Base-by-base conservation (phyloP, 139 green algal species). In the Picochlorum costavermella region DNA sequence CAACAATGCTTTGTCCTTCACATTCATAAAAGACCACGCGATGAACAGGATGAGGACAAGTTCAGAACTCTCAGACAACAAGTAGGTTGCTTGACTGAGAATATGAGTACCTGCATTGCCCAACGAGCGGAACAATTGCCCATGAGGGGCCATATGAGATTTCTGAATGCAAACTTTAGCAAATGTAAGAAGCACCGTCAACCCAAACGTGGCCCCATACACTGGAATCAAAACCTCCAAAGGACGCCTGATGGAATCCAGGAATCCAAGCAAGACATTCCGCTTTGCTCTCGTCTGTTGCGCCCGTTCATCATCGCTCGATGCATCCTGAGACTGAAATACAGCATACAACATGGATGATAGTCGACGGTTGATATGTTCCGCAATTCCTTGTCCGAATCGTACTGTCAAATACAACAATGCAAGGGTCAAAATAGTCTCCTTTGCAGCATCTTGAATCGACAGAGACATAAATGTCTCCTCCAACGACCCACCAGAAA, bases 1-100 rank as follows among this genome's bases (percentile, higher is more conserved):
- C 40, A 71, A 64, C 53, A 55, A 64, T 3, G 51, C 51, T 40
- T 37, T 14, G 11, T 64, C 20, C 50, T 71, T 71, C 23, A 48
- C 26, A 31, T 50, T 56, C 17, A 71, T 37, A 23, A 64, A 16
- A 44, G 63, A 71, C 64, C 64, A 71, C 14, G 51, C 51, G 1
- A 61, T 1, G 49, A 61, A 76, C 6, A 71, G 16, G 46, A 76
- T 76, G 23, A 56, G n/a, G 28, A 71, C 30, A n/a, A 76, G 37
- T 33, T 76, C 69, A 3, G 36, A 62, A 2, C 49, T 51, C 50
- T 75, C 61, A 44, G 63, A 29, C 48, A 63, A 26, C 17, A 37
- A 30, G 20, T 57, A 17, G 20, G 6, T 53, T 23, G 6, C 17
- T 23, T 0, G n/a, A 53, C 17, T 28, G 8, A 53, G 14, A 45